A percentile compares a stretch with the other conserved stretches of the same genome.
phyloP scores from a whole-genome alignment of 2,329 filamentous ascomycete genomes.

The Macrophomina phaseolina region DNA sequence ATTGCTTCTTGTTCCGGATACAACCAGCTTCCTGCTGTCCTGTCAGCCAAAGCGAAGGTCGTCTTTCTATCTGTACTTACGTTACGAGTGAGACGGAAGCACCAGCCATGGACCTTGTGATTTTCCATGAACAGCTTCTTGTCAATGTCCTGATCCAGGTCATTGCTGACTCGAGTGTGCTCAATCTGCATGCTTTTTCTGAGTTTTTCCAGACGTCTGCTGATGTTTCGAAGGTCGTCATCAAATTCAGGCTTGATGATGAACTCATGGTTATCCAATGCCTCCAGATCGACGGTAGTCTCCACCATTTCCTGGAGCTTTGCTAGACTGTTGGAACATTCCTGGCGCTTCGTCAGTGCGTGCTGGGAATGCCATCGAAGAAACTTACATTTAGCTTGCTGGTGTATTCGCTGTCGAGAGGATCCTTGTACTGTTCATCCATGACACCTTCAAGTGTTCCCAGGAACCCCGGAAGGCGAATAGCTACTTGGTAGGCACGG shows the following conservation, averaged over 20 bases:
- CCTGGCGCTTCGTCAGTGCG: slow-evolving; percentile 34
- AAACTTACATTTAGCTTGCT: slow-evolving; percentile 64
- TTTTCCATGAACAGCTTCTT: slow-evolving; percentile 99
- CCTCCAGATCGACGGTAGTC: slow-evolving; percentile 94
- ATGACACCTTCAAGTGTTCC: slow-evolving; percentile 89
- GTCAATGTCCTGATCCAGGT: slow-evolving; percentile 89
- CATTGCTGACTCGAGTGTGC: slow-evolving; percentile 75
- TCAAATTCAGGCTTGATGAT: slow-evolving; percentile 99
- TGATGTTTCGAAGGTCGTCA: slow-evolving; percentile 83
- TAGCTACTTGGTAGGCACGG: slow-evolving; percentile 90
- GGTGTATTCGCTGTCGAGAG: slow-evolving; percentile 86
- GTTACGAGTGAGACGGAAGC: slow-evolving; percentile 87
- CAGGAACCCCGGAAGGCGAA: slow-evolving; percentile 88
- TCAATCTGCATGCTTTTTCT: slow-evolving; percentile 83
- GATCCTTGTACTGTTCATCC: slow-evolving; percentile 90
- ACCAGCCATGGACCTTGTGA: slow-evolving; percentile 95
- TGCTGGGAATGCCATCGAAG: slow-evolving; percentile 40
- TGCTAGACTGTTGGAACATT: slow-evolving; percentile 76
- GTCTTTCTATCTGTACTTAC: neutral
- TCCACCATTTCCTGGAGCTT: slow-evolving; percentile 98
- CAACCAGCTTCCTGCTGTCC: slow-evolving; percentile 74
- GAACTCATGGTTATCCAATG: slow-evolving; percentile 95
- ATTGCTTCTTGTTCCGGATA: slow-evolving; percentile 88
- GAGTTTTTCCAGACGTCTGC: slow-evolving; percentile 86
- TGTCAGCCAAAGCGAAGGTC: slow-evolving; percentile 19